Conservation (phyloP, 176 grass and related monocot species). For the sorghum (Sorghum bicolor) region Sorghum_bicolor_NCBIv3 NC_012874.2:66212001-66212500, state of each 20-base stretch:
- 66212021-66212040: conserved; percentile 1
- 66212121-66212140: conserved; percentile 66
- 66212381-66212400: background rate
- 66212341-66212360: background rate
- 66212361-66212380: background rate
- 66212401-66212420: background rate
- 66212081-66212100: conserved; percentile 49
- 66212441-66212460: conserved; percentile 64
- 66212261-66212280: conserved; percentile 5
- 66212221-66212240: background rate
- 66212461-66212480: conserved; percentile 66
- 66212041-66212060: conserved; percentile 55
- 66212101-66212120: conserved; percentile 79
- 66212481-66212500: conserved; percentile 75
- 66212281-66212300: background rate
- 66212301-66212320: background rate
- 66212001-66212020: background rate
- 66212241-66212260: background rate
- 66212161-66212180: conserved; percentile 57
- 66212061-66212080: conserved; percentile 61
- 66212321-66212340: background rate
- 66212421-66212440: conserved; percentile 29
- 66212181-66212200: conserved; percentile 33
- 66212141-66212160: conserved; percentile 61
- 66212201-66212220: conserved; percentile 12